These are phyloP conservation scores for Ascochyta pisi DNA, from an alignment of 2,329 filamentous ascomycete species.

Conservation along the genomic window DNA sequence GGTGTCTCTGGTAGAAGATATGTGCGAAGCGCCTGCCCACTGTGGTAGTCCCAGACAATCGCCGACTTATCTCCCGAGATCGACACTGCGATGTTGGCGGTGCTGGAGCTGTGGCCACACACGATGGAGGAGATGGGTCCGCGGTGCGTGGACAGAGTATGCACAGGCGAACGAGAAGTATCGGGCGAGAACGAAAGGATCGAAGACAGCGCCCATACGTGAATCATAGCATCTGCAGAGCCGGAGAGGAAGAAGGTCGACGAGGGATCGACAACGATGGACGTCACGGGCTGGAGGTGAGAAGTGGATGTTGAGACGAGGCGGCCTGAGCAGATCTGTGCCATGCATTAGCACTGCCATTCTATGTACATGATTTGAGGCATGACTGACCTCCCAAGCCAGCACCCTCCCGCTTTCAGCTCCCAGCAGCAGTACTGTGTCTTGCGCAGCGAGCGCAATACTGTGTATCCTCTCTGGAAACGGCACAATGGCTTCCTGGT, in stretches of 20 bases:
- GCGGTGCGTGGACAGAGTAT: constrained; percentile 79
- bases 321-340: constrained; percentile 74
- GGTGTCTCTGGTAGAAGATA: constrained; percentile 79
- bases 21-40: constrained; percentile 77
- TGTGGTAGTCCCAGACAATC: constrained; percentile 91
- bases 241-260: constrained; percentile 78
- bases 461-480: constrained; percentile 88
- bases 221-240: constrained; percentile 85
- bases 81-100: constrained; percentile 83
- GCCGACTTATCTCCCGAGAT: constrained; percentile 86
- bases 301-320: constrained; percentile 77
- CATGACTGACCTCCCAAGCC: constrained; percentile 81
- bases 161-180: constrained; percentile 69
- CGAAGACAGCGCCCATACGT: constrained; percentile 84
- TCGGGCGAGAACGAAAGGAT: constrained; percentile 70
- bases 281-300: constrained; percentile 82
- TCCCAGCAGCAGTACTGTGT: constrained; percentile 75
- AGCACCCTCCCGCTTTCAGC: constrained; percentile 86
- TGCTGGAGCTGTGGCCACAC: constrained; percentile 71
- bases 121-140: constrained; percentile 71
- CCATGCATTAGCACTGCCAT: constrained; percentile 10
- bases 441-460: constrained; percentile 72
- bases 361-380: constrained; percentile 19
- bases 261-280: constrained; percentile 72
- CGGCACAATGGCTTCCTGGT: constrained; percentile 85